Percentiles rank a stretch among this genome's conserved stretches.
These are phyloP conservation scores for Parmelia sp. DNA, from an alignment of 495 filamentous ascomycete genomes.

Conservation along the genomic window DNA sequence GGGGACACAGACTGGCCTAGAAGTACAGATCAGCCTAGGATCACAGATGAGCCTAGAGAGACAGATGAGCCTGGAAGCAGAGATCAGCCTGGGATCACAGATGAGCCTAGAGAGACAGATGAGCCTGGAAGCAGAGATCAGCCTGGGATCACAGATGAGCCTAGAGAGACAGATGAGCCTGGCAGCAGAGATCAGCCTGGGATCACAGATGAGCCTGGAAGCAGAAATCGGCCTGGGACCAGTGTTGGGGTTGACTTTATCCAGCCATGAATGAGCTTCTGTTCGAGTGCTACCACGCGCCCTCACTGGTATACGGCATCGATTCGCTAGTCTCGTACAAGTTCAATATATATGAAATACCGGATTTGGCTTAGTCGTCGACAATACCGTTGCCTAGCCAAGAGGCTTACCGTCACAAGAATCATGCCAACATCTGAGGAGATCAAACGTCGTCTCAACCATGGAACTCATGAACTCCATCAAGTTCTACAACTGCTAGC, in stretches of 20 bases:
- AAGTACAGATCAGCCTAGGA: too few species aligned
- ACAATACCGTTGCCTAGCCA: background rate
- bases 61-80: too few species aligned
- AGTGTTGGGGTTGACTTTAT: background rate
- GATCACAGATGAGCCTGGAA: too few species aligned
- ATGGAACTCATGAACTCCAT: background rate
- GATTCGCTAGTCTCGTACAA: slow-evolving; percentile 93
- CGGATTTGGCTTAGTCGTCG: slow-evolving; percentile 41
- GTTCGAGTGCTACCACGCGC: slow-evolving; percentile 88
- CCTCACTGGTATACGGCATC: slow-evolving; percentile 85
- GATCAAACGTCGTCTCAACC: background rate
- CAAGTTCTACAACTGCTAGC: background rate
- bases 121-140: too few species aligned
- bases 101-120: too few species aligned
- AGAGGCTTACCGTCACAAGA: background rate
- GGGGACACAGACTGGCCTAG: too few species aligned
- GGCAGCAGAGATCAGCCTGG: too few species aligned
- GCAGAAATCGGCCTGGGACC: too few species aligned
- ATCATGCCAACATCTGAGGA: background rate
- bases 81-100: too few species aligned
- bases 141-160: too few species aligned
- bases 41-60: too few species aligned
- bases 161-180: too few species aligned
- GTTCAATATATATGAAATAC: slow-evolving; percentile 83
- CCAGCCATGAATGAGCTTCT: slow-evolving; percentile 93